Evolutionary conservation across 192 early-diverging fungal species (phyloP), one percentile per base, ranked within the genome.

Genomic region (Jimgerdemannia flammicorona): DNA sequence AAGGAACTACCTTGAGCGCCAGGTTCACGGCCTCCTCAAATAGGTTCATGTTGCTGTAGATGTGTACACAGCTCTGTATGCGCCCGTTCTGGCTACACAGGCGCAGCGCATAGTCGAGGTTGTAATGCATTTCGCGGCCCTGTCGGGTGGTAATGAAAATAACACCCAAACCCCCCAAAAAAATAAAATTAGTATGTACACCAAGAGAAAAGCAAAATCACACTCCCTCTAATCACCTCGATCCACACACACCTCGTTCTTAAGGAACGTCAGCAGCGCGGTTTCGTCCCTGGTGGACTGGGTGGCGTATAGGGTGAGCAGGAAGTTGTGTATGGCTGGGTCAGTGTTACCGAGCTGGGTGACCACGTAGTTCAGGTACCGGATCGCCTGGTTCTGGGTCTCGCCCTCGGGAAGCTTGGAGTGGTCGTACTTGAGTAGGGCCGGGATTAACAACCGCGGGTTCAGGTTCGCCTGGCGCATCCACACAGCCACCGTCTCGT

Each of bases 21-120:
- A 97, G 80, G 74, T 95, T 89, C 3, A 99, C 95, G 0, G 98
- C 98, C 67, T 98, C 94, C 73, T 98, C 97, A 74, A 93, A 92
- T 54, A 96, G 86, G 39, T 91, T 92, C 83, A 99, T 87, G 63
- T 91, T 85, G 49, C 93, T 91, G 84, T 97, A 98, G 49, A 99
- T 85, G 72, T 95, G 89, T 49, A 99, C 93, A 79, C 93, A 96
- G 69, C 94, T 93, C 78, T 94, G 93, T 29, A 93, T 89, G 54
- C 96, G 88, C 41, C 89, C 82, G 74, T 91, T 90, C 43, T 95
- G 92, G 43, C 89, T 94, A 77, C 96, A 97, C 49, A 98, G 86
- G 44, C 98, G 85, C 44, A 99, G 76, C 0, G 96, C 96, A 79
- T 97, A 97, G 77, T 97, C 96, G 6, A 93, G 85, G 68, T 97